A percentile compares a stretch with the other conserved stretches of the same genome.
Evolutionary conservation across 768 basidiomycete species (phyloP).

Genomic region (Hericium alpestre): DNA sequence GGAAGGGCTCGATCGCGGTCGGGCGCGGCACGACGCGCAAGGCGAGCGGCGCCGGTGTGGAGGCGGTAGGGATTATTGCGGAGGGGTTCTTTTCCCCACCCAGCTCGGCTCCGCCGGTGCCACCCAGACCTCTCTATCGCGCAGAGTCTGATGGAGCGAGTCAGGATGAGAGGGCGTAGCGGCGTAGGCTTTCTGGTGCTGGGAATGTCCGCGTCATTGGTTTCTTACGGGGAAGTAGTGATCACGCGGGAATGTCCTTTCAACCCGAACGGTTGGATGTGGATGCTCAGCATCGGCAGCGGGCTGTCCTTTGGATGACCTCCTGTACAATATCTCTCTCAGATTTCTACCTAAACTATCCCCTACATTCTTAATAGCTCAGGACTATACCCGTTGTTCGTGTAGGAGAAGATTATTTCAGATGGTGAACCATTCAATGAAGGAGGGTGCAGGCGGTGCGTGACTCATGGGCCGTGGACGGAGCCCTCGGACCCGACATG

Average conservation of each 20-base stretch:
- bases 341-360: too few relatives aligned
- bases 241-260: neutral
- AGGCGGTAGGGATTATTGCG: constrained; percentile 66
- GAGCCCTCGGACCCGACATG: neutral
- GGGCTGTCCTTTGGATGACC: too few relatives aligned
- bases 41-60: constrained; percentile 61
- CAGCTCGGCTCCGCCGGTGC: constrained; percentile 5
- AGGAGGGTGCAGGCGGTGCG: neutral
- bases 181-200: neutral
- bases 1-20: constrained; percentile 53
- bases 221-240: neutral
- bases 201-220: neutral
- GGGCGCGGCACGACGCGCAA: constrained; percentile 54
- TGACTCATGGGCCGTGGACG: neutral
- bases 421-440: neutral
- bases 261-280: neutral
- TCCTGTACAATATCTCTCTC: too few relatives aligned
- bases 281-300: neutral
- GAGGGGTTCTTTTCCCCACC: constrained; percentile 69
- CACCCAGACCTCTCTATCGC: neutral
- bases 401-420: too few relatives aligned
- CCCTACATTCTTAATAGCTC: too few relatives aligned
- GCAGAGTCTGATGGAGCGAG: neutral
- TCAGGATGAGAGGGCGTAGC: neutral
- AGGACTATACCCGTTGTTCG: too few relatives aligned